Base-by-base conservation (phyloP, 2,329 filamentous ascomycete species). In the Aaosphaeria arxii region DNA sequence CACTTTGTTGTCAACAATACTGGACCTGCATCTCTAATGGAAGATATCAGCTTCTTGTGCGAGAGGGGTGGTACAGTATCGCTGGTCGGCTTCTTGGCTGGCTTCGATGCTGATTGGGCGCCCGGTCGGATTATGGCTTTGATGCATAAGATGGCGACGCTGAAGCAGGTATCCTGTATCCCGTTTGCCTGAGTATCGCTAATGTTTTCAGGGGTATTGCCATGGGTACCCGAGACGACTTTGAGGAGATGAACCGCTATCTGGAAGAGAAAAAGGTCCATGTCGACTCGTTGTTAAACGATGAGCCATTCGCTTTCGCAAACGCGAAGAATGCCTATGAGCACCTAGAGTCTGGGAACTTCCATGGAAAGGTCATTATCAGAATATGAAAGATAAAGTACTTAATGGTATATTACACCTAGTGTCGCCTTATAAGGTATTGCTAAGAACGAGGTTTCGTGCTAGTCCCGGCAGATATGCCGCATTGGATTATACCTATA, bases 141-240 rank as follows among this genome's bases (percentile, higher is more conserved):
- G 30, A 54, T 66, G 7, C 39, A 3, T 63, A 65, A 32, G 44
- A 46, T 1, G 60, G 58, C 1, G 61, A 53, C 30, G 11, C 62
- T 4, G 47, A 61, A 59, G 61, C 41, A 52, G 61, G 54, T 28
- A 4, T 17, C 30, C 35, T n/a, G 32, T 7, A 7, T 7, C 32
- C 32, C n/a, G 32, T n/a, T 35, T 35, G 32, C 32, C 33, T 40
- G 28, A 5, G 11, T 32, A 31, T 4, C 17, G 17, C n/a, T 28
- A 7, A 17, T 17, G 40, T 32, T 30, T 30, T 39, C 7, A 78
- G 76, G 56, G 77, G 83, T 0, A 75, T 86, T 7, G 57, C 82
- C 30, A 84, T 82, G 57, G 84, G 83, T 0, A 81, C 83, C 0
- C 76, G 71, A 56, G 74, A 77, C 44, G 70, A 78, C 32, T 79